phyloP scores from a whole-genome alignment of 225 moss, liverwort and hornwort species.

The Antitrichia curtipendula region DNA sequence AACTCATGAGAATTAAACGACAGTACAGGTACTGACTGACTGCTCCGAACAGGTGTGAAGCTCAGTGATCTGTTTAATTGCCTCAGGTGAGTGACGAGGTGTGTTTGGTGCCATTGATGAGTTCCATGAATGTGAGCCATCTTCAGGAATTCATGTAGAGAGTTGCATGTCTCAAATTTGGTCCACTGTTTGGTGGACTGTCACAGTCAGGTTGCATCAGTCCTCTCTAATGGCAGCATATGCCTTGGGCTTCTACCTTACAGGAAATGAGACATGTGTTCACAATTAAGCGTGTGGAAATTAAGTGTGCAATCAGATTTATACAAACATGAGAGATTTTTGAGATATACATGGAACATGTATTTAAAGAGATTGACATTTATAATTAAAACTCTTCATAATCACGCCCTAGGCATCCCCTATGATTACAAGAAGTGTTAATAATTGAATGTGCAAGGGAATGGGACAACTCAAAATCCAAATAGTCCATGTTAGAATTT shows the following conservation, averaged over 20 bases:
- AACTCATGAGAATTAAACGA: background rate
- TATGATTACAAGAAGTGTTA: background rate
- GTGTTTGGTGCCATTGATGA: background rate
- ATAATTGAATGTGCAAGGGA: background rate
- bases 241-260: background rate
- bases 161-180: background rate
- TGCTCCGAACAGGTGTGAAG: background rate
- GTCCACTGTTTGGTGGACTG: background rate
- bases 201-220: background rate
- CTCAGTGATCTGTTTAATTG: background rate
- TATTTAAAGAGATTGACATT: background rate
- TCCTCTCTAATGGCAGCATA: background rate
- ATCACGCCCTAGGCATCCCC: background rate
- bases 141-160: background rate
- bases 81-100: background rate
- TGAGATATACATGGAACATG: background rate
- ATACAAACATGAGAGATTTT: background rate
- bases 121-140: background rate
- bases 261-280: background rate
- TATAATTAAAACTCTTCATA: background rate
- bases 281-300: background rate
- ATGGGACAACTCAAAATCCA: background rate
- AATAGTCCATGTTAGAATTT: too few species aligned
- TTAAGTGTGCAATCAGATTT: background rate
- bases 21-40: background rate